Evolutionary conservation across 2,329 filamentous ascomycete species (phyloP), one percentile per base, ranked within the genome.

Genomic region (Epichloe bromicola): DNA sequence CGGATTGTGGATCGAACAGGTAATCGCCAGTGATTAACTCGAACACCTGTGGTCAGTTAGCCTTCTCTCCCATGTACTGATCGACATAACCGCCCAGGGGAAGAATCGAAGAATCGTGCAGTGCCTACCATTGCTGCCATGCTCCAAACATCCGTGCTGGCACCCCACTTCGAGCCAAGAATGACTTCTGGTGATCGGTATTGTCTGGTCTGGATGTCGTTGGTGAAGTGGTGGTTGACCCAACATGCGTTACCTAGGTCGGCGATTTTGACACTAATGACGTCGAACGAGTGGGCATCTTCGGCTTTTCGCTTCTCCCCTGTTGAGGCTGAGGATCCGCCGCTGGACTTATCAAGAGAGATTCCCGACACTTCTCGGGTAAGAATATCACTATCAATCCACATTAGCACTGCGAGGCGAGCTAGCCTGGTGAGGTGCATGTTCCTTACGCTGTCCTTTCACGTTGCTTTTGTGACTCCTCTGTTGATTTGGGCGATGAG

Each of bases 101-200:
- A 41, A 20, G 39, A 14, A 41, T 11, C 8, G 12, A 48, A 7
- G 39, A 20, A 41, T 11, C 3, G 19, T 12, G 20, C 26, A 30
- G 10, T 30, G n/a, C 81, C 61, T 76, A 97, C 93, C 93, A 98
- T 98, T 59, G 87, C 87, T 53, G 93, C 90, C 93, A 98, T 98
- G 70, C 91, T 97, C 93, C 93, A 98, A 7, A 97, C 87, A 69
- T 98, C 93, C 2, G 93, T 97, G 65, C 91, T 97, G n/a, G 93
- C 93, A 58, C 93, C 93, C 93, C 93, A 98, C 73, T 97, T 97
- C 3, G 89, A 82, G 39, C 93, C 93, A 19, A 98, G 74, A 54
- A 98, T 97, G 51, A 98, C 93, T 69, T 98, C 93, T 1, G 93
- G 93, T 1, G 93, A 97, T 52, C 93, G 79, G 68, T 98, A 98